Evolutionary conservation across 1,284 basidiomycete genomes (phyloP).

Genomic region (Blastosporella zonata): DNA sequence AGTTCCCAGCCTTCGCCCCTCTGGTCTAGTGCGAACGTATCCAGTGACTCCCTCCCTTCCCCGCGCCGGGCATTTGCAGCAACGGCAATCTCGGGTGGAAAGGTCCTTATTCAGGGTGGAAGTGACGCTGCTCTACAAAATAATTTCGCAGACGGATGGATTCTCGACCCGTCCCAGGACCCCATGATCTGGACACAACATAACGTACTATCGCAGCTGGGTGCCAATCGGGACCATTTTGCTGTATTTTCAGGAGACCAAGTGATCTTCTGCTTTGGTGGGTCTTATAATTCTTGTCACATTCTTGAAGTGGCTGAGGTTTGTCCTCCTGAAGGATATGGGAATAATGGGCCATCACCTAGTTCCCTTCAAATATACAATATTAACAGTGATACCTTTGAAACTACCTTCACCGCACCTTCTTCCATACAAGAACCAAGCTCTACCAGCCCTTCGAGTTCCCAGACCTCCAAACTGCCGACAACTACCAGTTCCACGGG

Average conservation of each 20-base stretch:
- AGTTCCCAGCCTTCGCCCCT: constrained; percentile 42
- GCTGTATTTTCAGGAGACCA: constrained; percentile 58
- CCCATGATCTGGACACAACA: constrained; percentile 58
- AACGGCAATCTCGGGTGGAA: constrained; percentile 48
- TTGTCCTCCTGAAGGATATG: constrained; percentile 47
- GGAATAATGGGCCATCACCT: constrained; percentile 46
- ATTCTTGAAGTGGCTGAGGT: constrained; percentile 5
- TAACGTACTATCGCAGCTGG: constrained; percentile 50
- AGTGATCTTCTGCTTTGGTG: constrained; percentile 79
- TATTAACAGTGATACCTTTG: constrained; percentile 34
- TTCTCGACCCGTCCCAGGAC: constrained; percentile 58
- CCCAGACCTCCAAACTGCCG: constrained; percentile 19
- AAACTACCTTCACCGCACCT: constrained; percentile 37
- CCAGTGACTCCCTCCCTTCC: constrained; percentile 42
- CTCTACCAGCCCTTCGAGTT: constrained; percentile 34
- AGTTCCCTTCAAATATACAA: constrained; percentile 55
- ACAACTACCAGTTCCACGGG: constrained; percentile 11
- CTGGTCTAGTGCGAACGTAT: constrained; percentile 52
- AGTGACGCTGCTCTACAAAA: constrained; percentile 55
- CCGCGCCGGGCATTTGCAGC: constrained; percentile 71
- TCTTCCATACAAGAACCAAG: constrained; percentile 35
- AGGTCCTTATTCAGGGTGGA: constrained; percentile 76
- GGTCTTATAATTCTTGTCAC: constrained; percentile 27
- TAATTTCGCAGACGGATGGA: constrained; percentile 71
- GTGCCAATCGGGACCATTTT: constrained; percentile 68